These are phyloP conservation scores for Solanum rostratum DNA, from an alignment of 257 asterid species.

Conservation along the genomic window DNA sequence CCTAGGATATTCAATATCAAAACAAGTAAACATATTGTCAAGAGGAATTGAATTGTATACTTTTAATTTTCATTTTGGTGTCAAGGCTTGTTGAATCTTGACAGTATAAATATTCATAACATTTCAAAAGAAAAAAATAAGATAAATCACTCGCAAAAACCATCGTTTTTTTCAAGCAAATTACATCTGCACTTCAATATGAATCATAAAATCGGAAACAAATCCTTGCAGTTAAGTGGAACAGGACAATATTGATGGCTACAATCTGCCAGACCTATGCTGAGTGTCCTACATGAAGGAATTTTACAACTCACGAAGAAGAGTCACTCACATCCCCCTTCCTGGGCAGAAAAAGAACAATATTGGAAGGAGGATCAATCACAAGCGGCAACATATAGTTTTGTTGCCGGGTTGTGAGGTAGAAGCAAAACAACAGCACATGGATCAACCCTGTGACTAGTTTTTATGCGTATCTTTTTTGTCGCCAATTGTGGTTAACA, in stretches of 20 bases:
- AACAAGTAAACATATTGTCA: not conserved
- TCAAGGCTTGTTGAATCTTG: not conserved
- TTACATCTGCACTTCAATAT: not conserved
- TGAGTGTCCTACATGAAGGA: constrained; percentile 1
- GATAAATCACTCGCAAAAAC: not conserved
- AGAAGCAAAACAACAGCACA: not conserved
- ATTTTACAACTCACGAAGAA: constrained; percentile 1
- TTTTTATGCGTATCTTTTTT: not conserved
- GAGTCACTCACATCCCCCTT: not conserved
- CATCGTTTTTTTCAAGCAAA: not conserved
- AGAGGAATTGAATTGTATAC: not conserved
- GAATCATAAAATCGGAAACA: not conserved
- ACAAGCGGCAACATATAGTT: not conserved
- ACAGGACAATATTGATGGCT: constrained; percentile 6
- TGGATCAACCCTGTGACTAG: not conserved
- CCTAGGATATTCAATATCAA: not conserved
- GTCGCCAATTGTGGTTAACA: not conserved
- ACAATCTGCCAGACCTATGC: constrained; percentile 8
- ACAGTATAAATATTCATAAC: not conserved
- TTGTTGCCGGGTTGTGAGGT: not conserved
- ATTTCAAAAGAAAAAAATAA: not conserved
- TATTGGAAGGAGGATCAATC: not conserved
- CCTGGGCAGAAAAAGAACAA: not conserved
- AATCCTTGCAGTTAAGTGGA: constrained; percentile 2
- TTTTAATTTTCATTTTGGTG: not conserved